phyloP scores from a whole-genome alignment of 495 filamentous ascomycete species.

The Lentithecium fluviatile region DNA sequence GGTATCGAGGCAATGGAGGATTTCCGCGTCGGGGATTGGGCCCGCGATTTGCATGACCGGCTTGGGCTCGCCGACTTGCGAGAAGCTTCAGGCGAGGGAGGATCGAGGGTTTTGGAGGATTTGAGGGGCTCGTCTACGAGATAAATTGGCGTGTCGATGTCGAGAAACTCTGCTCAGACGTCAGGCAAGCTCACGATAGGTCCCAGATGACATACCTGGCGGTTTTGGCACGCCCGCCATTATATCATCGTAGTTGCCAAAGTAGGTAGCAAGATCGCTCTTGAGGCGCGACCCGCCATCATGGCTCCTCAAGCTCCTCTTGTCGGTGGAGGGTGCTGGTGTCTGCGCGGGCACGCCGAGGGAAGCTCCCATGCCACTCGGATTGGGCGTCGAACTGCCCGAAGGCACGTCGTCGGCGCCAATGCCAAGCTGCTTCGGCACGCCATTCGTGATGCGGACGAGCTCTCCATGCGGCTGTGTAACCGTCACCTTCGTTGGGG shows the following conservation, averaged over 20 bases:
- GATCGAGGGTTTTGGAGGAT: conserved; percentile 24
- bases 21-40: background rate
- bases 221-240: conserved; percentile 78
- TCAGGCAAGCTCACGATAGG: conserved; percentile 6
- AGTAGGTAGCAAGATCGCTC: conserved; percentile 84
- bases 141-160: conserved; percentile 60
- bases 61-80: conserved; percentile 35
- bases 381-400: conserved; percentile 22
- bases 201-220: conserved; percentile 56
- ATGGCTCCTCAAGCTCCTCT: conserved; percentile 47
- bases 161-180: conserved; percentile 53
- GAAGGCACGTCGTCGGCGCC: conserved; percentile 34
- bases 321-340: conserved; percentile 35
- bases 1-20: conserved; percentile 43
- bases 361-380: conserved; percentile 20
- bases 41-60: conserved; percentile 15
- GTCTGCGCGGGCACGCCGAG: conserved; percentile 2
- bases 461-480: conserved; percentile 41
- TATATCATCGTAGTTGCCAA: conserved; percentile 87
- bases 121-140: conserved; percentile 50
- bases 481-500: conserved; percentile 41
- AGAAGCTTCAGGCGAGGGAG: conserved; percentile 27
- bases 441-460: conserved; percentile 41
- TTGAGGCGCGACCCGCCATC: conserved; percentile 62
- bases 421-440: conserved; percentile 29